A percentile compares a stretch with the other conserved stretches of the same genome.
Evolutionary conservation across 139 green algal species (phyloP).

Genomic region (Haematococcus lacustris): DNA sequence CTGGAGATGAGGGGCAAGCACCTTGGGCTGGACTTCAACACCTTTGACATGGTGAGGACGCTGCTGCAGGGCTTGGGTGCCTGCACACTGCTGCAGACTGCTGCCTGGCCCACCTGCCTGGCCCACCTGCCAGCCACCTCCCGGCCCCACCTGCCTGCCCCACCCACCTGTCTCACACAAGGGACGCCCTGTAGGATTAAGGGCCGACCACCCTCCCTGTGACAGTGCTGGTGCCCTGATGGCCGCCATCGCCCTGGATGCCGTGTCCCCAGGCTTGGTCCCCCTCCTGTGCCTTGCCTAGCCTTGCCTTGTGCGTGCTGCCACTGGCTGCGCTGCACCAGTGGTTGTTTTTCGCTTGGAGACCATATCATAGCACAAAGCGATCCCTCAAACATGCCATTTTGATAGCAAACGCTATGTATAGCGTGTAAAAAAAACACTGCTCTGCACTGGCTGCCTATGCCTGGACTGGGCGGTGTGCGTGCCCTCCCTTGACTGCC

Average conservation of each 20-base stretch:
- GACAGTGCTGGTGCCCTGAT: not conserved
- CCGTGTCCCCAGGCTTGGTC: not conserved
- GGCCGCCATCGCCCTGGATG: too few relatives aligned
- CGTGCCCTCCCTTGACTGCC: not conserved
- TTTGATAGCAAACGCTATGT: too few relatives aligned
- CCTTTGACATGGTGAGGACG: conserved; percentile 29
- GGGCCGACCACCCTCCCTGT: not conserved
- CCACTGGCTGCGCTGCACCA: conserved; percentile 10
- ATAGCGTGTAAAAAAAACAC: too few relatives aligned
- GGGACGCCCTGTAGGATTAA: not conserved
- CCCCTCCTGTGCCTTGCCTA: not conserved
- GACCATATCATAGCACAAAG: too few relatives aligned
- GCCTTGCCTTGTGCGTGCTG: not conserved
- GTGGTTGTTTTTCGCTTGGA: too few relatives aligned
- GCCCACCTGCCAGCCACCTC: not conserved
- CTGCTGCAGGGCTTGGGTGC: not conserved
- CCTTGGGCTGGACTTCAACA: conserved; percentile 44
- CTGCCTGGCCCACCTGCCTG: not conserved
- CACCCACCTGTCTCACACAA: not conserved
- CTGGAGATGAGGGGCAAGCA: conserved; percentile 42
- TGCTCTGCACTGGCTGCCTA: not conserved
- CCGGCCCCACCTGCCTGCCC: not conserved
- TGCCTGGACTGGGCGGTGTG: not conserved
- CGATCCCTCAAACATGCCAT: too few relatives aligned
- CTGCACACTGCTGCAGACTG: not conserved